Percentiles rank a stretch among this genome's conserved stretches.
Evolutionary conservation across 441 rosid genomes (phyloP).

Genomic region (Macaranga tanarius): DNA sequence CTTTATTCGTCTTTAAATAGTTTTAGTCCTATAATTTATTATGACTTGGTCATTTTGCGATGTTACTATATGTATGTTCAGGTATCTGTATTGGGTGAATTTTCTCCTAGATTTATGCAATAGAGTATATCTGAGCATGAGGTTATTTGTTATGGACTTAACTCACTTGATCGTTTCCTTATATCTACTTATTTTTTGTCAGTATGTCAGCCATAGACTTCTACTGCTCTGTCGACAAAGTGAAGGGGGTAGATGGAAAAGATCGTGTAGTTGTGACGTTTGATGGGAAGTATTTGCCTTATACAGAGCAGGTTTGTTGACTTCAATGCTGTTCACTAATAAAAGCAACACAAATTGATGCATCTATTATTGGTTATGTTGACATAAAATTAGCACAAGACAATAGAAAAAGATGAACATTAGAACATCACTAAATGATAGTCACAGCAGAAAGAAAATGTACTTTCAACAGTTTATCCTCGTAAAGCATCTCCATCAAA

Average conservation of each 20-base stretch:
- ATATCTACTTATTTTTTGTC: constrained; percentile 12
- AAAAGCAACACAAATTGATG: constrained; percentile 1
- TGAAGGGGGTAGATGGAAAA: constrained; percentile 80
- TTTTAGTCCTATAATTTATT: too few species aligned
- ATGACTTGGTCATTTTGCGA: too few species aligned
- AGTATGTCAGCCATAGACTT: constrained; percentile 97
- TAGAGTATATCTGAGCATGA: not conserved
- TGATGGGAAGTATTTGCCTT: constrained; percentile 86
- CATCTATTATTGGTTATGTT: not conserved
- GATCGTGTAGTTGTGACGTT: constrained; percentile 78
- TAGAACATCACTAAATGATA: not conserved
- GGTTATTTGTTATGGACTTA: constrained; percentile 6
- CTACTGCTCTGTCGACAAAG: constrained; percentile 92
- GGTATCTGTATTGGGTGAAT: not conserved
- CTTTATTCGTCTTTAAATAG: not conserved
- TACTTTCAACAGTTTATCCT: not conserved
- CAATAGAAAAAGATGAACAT: not conserved
- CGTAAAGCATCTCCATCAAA: not conserved
- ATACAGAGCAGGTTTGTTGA: constrained; percentile 71
- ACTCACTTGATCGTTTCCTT: not conserved
- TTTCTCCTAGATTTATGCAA: not conserved
- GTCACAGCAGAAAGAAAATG: not conserved
- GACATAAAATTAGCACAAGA: not conserved
- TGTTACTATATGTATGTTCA: not conserved
- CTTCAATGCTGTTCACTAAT: not conserved